Percentiles rank a stretch among this genome's conserved stretches.
Conservation (phyloP, 148 eudicot species). For the Spergularia bocconei region DNA sequence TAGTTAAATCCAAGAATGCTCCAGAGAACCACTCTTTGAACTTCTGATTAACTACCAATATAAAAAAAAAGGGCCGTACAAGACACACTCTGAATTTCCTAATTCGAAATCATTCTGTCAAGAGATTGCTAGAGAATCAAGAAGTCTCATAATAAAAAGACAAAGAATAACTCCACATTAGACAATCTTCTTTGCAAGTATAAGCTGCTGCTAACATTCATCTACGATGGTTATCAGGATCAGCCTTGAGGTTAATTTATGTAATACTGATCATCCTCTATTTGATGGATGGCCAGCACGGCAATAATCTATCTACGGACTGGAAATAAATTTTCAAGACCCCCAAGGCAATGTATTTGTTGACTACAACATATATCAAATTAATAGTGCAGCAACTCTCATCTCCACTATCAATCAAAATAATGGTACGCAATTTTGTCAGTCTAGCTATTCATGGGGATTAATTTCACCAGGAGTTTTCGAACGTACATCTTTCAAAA, state of each 20-base stretch:
- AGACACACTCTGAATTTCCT: neutral
- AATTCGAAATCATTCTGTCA: neutral
- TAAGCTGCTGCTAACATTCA: neutral
- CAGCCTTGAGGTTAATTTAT: no score
- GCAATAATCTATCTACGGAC: neutral
- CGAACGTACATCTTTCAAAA: neutral
- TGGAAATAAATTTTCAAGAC: neutral
- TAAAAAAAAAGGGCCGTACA: neutral
- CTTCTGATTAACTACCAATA: neutral
- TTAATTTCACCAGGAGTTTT: neutral
- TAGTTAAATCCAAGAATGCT: neutral
- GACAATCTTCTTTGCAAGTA: neutral
- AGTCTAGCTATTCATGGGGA: neutral
- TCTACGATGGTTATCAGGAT: no score
- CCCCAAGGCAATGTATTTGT: neutral
- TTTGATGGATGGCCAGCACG: no score
- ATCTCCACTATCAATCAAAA: neutral
- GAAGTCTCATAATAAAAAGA: neutral
- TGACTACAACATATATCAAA: neutral
- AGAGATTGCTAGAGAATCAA: neutral
- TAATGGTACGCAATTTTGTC: neutral
- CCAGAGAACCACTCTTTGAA: neutral
- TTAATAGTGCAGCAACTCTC: neutral
- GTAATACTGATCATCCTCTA: no score
- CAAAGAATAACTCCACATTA: neutral